Evolutionary conservation across 768 basidiomycete genomes (phyloP), one percentile per base, ranked within the genome.

Genomic region (Auricularia cornea): DNA sequence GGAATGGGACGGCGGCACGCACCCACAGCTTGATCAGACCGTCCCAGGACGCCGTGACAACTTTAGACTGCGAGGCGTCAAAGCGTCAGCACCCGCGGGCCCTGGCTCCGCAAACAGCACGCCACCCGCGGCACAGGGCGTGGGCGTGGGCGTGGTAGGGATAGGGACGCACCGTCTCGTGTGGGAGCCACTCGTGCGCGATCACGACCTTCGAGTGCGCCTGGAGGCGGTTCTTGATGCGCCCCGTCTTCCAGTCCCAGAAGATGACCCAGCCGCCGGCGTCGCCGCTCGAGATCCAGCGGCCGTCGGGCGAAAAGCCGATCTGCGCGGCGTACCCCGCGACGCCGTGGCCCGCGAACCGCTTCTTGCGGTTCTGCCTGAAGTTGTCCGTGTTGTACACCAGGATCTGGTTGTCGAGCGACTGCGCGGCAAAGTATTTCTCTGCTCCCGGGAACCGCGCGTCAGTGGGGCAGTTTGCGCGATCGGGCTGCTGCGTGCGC

Each of bases 241-340:
- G 86, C 1, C 94, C 92, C n/a, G 89, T 95, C 78, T 97, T 98
- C 92, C 93, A 99, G 74, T 98, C 97, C 97, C 97, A 99, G 75
- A 98, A 96, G 3, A 98, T 90, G 51, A 99, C 82, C 73, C 97
- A 94, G 10, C 97, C 97, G 68, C 89, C 87, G 11, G 92, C 91
- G 70, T 98, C 96, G 31, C 97, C 97, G 64, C 93, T 95, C 70
- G 92, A 95, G 70, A 99, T 90, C 90, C 94, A 98, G 75, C 94
- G 93, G 2, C 97, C 97, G 72, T 99, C 97, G 1, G 97, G 94
- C 20, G 95, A 97, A 77, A 99, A 99, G 30, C 92, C 95, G 33
- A 98, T 88, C 71, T 94, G 90, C 72, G 94, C 97, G 2, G 97
- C 97, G 74, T 98, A 98, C 14, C 97, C 97, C 6, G 97, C 95